A percentile compares a stretch with the other conserved stretches of the same genome.
Evolutionary conservation across 1,284 basidiomycete genomes (phyloP).

Genomic region (Boletus mariae): DNA sequence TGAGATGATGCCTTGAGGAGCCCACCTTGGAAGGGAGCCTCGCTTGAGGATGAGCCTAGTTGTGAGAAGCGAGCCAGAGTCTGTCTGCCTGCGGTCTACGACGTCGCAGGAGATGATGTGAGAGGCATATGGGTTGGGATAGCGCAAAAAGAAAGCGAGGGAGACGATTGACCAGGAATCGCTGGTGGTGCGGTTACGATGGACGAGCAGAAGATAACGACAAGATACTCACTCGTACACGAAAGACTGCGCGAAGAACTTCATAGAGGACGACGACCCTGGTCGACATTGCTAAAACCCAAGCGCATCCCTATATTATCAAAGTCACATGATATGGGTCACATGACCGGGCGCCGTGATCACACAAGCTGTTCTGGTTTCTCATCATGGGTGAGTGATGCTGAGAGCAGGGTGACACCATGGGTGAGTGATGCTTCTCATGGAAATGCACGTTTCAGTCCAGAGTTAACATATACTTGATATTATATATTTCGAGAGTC

Average conservation of each 20-base stretch:
- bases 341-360: background rate
- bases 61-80: conserved; percentile 77
- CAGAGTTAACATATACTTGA: too few relatives aligned
- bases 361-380: too few relatives aligned
- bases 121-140: conserved; percentile 93
- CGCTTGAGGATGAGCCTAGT: conserved; percentile 90
- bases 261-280: conserved; percentile 52
- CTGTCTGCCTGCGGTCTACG: conserved; percentile 73
- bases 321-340: conserved; percentile 13
- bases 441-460: too few relatives aligned
- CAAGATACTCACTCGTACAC: conserved; percentile 65
- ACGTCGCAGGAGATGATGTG: conserved; percentile 97
- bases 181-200: conserved; percentile 32
- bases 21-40: conserved; percentile 89
- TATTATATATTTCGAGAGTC: background rate
- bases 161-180: conserved; percentile 90
- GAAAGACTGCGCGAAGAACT: conserved; percentile 77
- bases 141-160: conserved; percentile 91
- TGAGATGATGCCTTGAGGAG: conserved; percentile 72
- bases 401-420: too few relatives aligned
- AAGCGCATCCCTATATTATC: background rate
- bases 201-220: background rate
- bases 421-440: too few relatives aligned
- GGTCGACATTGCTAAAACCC: background rate
- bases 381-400: too few relatives aligned